These are phyloP conservation scores for Stachybotrys elegans DNA, from an alignment of 2,329 filamentous ascomycete genomes.

Conservation along the genomic window DNA sequence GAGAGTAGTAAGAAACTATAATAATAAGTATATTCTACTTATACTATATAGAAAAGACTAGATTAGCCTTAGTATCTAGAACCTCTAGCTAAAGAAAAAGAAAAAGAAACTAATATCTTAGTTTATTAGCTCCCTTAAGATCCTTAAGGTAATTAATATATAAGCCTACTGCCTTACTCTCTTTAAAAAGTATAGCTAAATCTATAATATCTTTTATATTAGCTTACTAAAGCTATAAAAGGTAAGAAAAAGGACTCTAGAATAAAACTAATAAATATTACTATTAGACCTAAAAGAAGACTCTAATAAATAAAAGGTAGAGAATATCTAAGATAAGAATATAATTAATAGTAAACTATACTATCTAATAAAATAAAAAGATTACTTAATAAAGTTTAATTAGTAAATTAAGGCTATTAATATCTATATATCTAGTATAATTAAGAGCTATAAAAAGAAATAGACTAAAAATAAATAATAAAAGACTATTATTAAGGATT, in stretches of 20 bases:
- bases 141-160: neutral
- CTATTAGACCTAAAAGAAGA: neutral
- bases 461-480: too few relatives aligned
- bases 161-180: neutral
- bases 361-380: neutral
- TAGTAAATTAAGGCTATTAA: neutral
- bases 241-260: neutral
- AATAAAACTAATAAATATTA: neutral
- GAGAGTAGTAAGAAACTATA: neutral
- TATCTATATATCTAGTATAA: too few relatives aligned
- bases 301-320: neutral
- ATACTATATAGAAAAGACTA: neutral
- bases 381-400: neutral
- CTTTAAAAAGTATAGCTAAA: neutral
- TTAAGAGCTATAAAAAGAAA: too few relatives aligned
- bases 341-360: neutral
- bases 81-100: neutral
- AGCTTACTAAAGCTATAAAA: neutral
- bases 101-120: neutral
- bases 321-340: neutral
- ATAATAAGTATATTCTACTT: neutral
- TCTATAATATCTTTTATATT: conserved; percentile 2
- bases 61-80: neutral
- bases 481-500: too few relatives aligned
- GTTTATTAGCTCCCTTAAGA: neutral